Base-by-base conservation (phyloP, 1,284 basidiomycete genomes). In the Fistulina hepatica region DNA sequence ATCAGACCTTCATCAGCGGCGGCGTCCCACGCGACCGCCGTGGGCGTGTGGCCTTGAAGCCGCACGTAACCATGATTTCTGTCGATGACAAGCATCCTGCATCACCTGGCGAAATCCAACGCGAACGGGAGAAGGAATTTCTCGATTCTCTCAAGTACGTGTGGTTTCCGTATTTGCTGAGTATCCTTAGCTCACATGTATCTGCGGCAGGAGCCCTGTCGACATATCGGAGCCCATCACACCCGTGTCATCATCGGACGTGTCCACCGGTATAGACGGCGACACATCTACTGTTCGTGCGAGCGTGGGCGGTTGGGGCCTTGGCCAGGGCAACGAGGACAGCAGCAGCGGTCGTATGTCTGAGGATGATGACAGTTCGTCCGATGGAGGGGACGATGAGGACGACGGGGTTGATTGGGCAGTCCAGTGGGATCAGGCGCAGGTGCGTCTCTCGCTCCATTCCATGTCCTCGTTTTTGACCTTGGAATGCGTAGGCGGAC, bases 1-100 rank as follows among this genome's bases (percentile, higher is more conserved):
- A n/a, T n/a, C n/a, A n/a, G n/a, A 76, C 71, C 28, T 85, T 85
- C 60, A 60, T 84, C 16, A 76, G 77, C 3, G 77, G 73, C 2
- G 77, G 74, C 5, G 58, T 71, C 11, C 83, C 83, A 17, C 69
- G 83, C 39, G 83, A 88, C 53, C 64, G 83, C 16, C 64, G 83
- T 20, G 83, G 83, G 4, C 69, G 83, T 15, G 76, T 86, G 40
- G 80, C 72, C 15, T 66, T 69, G 39, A 76, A 76, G 50, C 55
- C 50, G 35, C 30, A 51, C 5, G 52, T 52, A 21, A 44, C 50
- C 12, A 37, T 44, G n/a, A 47, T 49, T 19, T 37, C 52, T 33
- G 67, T 65, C 7, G 71, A 67, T 24, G 73, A 78, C 48, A 81
- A 73, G 5, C 76, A 40, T 16, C 74, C 19, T 48, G 67, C 40